Evolutionary conservation across 2,329 filamentous ascomycete species (phyloP).

Genomic region (Trichoderma simmonsii): DNA sequence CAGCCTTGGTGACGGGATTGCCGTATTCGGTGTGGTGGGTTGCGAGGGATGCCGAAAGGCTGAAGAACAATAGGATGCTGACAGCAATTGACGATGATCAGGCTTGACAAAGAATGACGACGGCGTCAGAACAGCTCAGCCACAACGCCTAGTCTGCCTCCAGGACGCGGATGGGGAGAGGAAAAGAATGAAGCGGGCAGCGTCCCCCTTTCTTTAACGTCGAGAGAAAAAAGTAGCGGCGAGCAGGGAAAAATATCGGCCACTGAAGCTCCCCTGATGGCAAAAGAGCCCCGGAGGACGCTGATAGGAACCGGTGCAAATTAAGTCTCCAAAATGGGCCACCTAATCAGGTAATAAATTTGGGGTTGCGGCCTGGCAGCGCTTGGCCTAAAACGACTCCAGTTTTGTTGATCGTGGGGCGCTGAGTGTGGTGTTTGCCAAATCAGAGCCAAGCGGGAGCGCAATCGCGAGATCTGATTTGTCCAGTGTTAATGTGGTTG

Average conservation of each 20-base stretch:
- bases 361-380: not conserved
- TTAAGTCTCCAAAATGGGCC: not conserved
- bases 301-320: constrained; percentile 8
- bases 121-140: not conserved
- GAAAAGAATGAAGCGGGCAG: not conserved
- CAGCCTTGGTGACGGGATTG: constrained; percentile 4
- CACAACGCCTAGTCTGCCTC: not conserved
- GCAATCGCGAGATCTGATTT: constrained; percentile 1
- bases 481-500: not conserved
- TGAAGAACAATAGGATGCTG: constrained; percentile 17
- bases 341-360: constrained; percentile 13
- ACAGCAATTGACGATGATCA: constrained; percentile 11
- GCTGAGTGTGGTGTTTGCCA: not conserved
- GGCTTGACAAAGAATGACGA: not conserved
- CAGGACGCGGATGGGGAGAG: not conserved
- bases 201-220: not conserved
- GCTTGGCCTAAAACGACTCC: constrained; percentile 1
- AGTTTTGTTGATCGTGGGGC: constrained; percentile 1
- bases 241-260: constrained; percentile 15
- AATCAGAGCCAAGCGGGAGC: constrained; percentile 3
- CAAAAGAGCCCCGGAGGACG: constrained; percentile 1
- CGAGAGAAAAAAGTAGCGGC: constrained; percentile 7
- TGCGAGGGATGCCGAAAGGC: not conserved
- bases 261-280: constrained; percentile 14
- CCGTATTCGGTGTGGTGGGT: constrained; percentile 6